Base-by-base conservation (phyloP, 257 asterid species). In the Nicotiana noctiflora region DNA sequence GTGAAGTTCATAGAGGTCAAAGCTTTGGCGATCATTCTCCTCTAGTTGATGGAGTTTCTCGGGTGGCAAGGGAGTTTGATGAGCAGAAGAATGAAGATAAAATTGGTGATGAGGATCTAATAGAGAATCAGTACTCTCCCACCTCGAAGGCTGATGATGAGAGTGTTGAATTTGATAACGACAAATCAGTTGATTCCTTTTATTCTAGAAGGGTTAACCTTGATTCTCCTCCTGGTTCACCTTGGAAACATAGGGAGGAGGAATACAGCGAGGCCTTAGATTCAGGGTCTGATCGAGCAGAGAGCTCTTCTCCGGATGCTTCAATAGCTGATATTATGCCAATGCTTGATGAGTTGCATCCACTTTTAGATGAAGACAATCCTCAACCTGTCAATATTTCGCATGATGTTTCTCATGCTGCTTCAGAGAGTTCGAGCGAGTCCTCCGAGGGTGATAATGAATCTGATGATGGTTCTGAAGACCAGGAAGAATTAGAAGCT, bases 341-440 rank as follows among this genome's bases (percentile, higher is more conserved):
- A 9, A 88, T 94, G 96, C 97, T 94, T 18, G 97, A 94, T 83
- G 98, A 94, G 85, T 95, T 94, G 75, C 98, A 92, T 81, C 98
- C 98, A 0, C 89, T 94, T 79, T 82, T 94, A 76, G 94, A 91
- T 63, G 93, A 88, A 77, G 94, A 89, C 49, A 78, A 79, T 44
- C 91, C 90, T 75, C 91, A 62, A 75, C 88, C 87, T 14, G 81
- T 70, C 80, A 83, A 76, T 65, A 34, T 63, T 62, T 84, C 92
- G 51, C 87, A 40, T 34, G 87, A 81, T 62, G 90, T 85, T 77
- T 95, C 96, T 11, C 89, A 86, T 81, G 87, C 86, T 9, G 83
- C 77, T 46, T 91, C 93, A 0, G 87, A 87, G 46, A 82, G 76
- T 77, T 89, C 92, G 18, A 68, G 32, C 19, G 62, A 72, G 53